Percentiles rank a stretch among this genome's conserved stretches.
Evolutionary conservation across 345 rosid species (phyloP).

Genomic region (Laguncularia racemosa): DNA sequence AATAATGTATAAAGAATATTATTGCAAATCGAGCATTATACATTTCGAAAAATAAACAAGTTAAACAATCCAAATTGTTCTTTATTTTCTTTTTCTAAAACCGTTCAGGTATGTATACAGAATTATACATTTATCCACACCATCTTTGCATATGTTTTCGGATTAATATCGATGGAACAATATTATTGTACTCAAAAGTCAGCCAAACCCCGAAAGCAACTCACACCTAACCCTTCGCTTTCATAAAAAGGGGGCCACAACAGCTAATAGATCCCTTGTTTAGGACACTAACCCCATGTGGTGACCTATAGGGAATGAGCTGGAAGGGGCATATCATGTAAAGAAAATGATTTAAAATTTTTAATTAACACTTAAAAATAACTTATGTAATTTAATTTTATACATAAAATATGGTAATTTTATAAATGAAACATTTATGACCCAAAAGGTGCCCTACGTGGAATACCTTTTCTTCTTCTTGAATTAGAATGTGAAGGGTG

Average conservation of each 20-base stretch:
- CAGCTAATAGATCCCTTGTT: background rate
- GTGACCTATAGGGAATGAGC: background rate
- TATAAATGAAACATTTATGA: conserved; percentile 5
- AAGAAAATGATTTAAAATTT: background rate
- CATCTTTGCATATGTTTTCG: too few relatives aligned
- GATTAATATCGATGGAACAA: background rate
- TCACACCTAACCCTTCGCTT: background rate
- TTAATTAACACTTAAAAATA: too few relatives aligned
- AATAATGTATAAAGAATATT: too few relatives aligned
- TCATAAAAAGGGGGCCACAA: background rate
- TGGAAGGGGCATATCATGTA: background rate
- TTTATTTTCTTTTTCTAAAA: too few relatives aligned
- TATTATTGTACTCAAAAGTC: background rate
- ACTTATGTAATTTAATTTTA: too few relatives aligned
- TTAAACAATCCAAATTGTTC: too few relatives aligned
- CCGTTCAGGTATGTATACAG: too few relatives aligned
- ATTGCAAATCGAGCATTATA: too few relatives aligned
- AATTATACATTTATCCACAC: too few relatives aligned
- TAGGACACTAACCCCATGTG: conserved; percentile 1
- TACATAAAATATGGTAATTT: too few relatives aligned
- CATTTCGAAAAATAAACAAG: too few relatives aligned
- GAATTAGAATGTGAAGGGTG: conserved; percentile 1
- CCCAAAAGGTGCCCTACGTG: conserved; percentile 12
- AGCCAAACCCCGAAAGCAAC: background rate
- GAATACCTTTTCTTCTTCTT: conserved; percentile 10